Base-by-base conservation (phyloP, 768 basidiomycete species). In the Cystoderma amianthinum region DNA sequence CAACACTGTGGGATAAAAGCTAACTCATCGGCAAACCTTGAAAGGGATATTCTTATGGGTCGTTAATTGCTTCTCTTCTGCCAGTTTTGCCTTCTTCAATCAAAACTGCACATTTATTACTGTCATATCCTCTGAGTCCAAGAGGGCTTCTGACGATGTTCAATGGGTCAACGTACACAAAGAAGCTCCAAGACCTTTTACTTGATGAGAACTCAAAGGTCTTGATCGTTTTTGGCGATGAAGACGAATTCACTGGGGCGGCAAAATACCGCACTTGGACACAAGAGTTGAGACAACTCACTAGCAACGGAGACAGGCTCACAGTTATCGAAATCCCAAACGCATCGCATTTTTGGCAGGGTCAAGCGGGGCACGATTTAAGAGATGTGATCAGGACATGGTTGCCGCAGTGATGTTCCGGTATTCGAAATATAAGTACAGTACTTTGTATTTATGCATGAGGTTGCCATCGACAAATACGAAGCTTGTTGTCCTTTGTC, bases 1-100 rank as follows among this genome's bases (percentile, higher is more conserved):
- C 41, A 23, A 20, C 13, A 18, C 34, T 36, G 43, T 19, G 17
- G n/a, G 32, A 34, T 46, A 48, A 11, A 39, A 48, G 20, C 33
- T 39, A 21, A 19, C 21, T n/a, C n/a, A 30, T 25, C 23, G 28
- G 32, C 53, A 54, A 53, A 53, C n/a, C 9, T 36, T 12, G 21
- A 19, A 38, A 88, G 85, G 85, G 86, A 4, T 92, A 92, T 59
- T 91, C 88, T 7, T 68, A 89, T 68, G 88, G 88, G 1, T 78
- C 84, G 2, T 66, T 92, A 22, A 79, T 85, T 25, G 74, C 75
- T 9, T 84, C 85, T 5, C 60, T 85, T 45, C 77, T 78, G 43
- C 80, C 84, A 0, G 52, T 76, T 2, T 60, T 81, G 2, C 61
- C 67, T 0, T 51, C 66, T 13, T 60, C 63, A n/a, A 54, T 82